Percentiles rank a stretch among this genome's conserved stretches.
These are phyloP conservation scores for Boechera divaricarpa DNA, from an alignment of 345 rosid species.

Conservation along the genomic window DNA sequence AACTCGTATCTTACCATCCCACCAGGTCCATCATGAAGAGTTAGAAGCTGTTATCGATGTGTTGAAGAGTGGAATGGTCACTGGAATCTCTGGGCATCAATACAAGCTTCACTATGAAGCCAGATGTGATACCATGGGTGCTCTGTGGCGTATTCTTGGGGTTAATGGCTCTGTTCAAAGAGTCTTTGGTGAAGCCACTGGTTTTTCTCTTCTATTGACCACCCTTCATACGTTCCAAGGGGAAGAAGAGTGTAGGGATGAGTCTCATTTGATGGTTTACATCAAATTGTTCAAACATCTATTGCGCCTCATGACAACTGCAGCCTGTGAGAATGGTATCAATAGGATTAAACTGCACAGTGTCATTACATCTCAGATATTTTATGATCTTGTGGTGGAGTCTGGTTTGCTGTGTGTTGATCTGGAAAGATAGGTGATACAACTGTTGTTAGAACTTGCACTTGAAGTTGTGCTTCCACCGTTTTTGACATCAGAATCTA, in stretches of 20 bases:
- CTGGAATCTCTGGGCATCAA: slow-evolving; percentile 75
- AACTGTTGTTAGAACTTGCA: slow-evolving; percentile 83
- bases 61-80: slow-evolving; percentile 90
- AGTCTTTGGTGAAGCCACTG: slow-evolving; percentile 92
- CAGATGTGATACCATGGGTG: slow-evolving; percentile 85
- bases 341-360: slow-evolving; percentile 81
- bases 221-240: slow-evolving; percentile 79
- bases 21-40: slow-evolving; percentile 88
- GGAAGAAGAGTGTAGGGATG: slow-evolving; percentile 57
- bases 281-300: slow-evolving; percentile 78
- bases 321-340: slow-evolving; percentile 67
- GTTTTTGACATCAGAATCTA: slow-evolving; percentile 62
- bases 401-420: slow-evolving; percentile 89
- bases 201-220: slow-evolving; percentile 89
- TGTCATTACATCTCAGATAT: slow-evolving; percentile 76
- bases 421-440: slow-evolving; percentile 88
- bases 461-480: slow-evolving; percentile 90
- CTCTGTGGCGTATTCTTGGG: slow-evolving; percentile 87
- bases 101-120: slow-evolving; percentile 77
- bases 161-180: slow-evolving; percentile 73
- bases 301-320: slow-evolving; percentile 83
- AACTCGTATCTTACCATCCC: slow-evolving; percentile 26
- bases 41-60: slow-evolving; percentile 78
- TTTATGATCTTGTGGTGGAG: slow-evolving; percentile 81
- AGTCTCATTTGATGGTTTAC: slow-evolving; percentile 52